Conservation (phyloP, 768 basidiomycete species). For the Holtermanniella nyarrowii region DNA sequence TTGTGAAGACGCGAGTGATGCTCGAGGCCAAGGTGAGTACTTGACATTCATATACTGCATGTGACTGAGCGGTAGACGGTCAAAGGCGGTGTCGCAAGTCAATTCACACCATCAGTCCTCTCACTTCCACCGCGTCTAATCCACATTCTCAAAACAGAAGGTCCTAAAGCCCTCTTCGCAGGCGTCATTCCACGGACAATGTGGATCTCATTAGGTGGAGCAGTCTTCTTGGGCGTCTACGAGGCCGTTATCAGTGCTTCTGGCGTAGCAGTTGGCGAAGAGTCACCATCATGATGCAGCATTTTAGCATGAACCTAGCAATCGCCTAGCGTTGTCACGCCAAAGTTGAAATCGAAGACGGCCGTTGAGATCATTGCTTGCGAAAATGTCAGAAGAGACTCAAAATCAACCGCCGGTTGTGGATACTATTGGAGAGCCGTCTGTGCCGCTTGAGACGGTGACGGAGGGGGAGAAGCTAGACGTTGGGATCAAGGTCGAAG, state of each 20-base stretch:
- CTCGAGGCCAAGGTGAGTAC: constrained; percentile 65
- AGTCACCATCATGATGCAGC: no score
- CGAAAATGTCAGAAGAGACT: no score
- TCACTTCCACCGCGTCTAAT: constrained; percentile 52
- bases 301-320: no score
- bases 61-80: background rate
- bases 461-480: background rate
- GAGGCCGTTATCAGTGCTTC: constrained; percentile 51
- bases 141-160: constrained; percentile 63
- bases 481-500: no score
- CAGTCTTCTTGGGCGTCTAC: constrained; percentile 94
- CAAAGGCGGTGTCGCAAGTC: background rate
- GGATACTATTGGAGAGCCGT: no score
- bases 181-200: constrained; percentile 84
- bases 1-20: constrained; percentile 95
- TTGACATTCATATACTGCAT: background rate
- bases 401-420: no score
- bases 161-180: constrained; percentile 63
- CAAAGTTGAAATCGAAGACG: no score
- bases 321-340: no score
- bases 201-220: constrained; percentile 94
- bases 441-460: background rate
- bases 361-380: no score
- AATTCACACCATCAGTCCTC: constrained; percentile 38
- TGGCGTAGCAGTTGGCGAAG: background rate